A percentile compares a stretch with the other conserved stretches of the same genome.
Evolutionary conservation across 306 rosid genomes (phyloP).

Genomic region (Chamaecrista fasciculata): DNA sequence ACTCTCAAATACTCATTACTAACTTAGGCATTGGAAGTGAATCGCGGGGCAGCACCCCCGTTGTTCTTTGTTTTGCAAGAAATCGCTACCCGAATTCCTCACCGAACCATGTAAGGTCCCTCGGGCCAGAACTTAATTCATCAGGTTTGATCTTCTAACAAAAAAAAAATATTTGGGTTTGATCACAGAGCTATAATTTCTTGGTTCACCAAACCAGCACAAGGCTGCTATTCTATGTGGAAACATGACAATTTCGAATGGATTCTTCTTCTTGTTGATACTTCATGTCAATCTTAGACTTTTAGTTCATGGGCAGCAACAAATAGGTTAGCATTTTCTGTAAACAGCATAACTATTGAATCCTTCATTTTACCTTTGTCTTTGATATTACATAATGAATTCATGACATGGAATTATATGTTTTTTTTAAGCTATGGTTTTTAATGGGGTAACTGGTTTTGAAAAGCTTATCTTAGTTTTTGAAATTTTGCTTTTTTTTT

Average conservation of each 20-base stretch:
- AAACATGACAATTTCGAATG: slow-evolving; percentile 29
- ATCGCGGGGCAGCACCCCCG: no score
- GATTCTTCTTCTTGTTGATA: slow-evolving; percentile 27
- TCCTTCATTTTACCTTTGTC: no score
- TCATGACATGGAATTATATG: neutral
- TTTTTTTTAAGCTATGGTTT: neutral
- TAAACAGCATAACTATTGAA: neutral
- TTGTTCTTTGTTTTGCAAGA: no score
- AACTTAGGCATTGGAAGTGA: no score
- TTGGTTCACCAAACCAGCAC: neutral
- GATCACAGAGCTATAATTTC: neutral
- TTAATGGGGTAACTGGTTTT: no score
- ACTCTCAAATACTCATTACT: no score
- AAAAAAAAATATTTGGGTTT: slow-evolving; percentile 2
- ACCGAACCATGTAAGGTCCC: no score
- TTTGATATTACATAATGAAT: neutral
- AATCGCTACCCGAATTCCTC: no score
- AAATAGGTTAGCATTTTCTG: slow-evolving; percentile 45
- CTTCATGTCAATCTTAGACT: slow-evolving; percentile 11
- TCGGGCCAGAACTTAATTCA: no score
- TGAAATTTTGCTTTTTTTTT: neutral
- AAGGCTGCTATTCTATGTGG: neutral
- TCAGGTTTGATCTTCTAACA: no score
- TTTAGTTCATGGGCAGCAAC: slow-evolving; percentile 51
- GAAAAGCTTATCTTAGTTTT: no score